Conservation (phyloP, 2,329 filamentous ascomycete species). For the Xylaria sp. region DNA sequence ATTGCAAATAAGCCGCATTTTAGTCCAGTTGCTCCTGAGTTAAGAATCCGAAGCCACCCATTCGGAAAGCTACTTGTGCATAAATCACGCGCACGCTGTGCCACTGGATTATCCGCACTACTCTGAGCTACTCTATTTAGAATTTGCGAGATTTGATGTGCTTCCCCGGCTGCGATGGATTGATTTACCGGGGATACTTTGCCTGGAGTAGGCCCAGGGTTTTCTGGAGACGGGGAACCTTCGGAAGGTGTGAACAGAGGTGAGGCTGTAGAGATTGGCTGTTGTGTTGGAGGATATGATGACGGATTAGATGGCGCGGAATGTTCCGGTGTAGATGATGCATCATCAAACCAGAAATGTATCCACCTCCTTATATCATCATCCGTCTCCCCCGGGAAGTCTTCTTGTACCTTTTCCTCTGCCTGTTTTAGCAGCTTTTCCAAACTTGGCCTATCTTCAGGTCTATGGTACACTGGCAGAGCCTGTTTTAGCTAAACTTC, state of each 20-base stretch:
- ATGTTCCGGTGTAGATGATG: background rate
- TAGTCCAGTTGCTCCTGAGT: background rate
- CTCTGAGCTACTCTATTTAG: background rate
- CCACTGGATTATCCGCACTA: background rate
- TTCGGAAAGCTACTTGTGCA: constrained; percentile 13
- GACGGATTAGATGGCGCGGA: background rate
- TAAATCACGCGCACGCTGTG: background rate
- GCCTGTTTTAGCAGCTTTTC: constrained; percentile 26
- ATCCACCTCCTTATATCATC: constrained; percentile 25
- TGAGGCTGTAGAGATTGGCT: too few species aligned
- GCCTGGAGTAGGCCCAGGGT: too few species aligned
- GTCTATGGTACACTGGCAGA: constrained; percentile 32
- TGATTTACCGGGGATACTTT: too few species aligned
- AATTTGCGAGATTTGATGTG: too few species aligned
- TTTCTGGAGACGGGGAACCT: too few species aligned
- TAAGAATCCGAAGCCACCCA: constrained; percentile 12
- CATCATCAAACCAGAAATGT: constrained; percentile 19
- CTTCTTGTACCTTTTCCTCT: background rate
- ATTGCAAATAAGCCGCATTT: constrained; percentile 29
- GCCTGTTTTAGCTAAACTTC: background rate
- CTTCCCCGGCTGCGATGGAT: too few species aligned
- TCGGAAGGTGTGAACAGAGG: too few species aligned
- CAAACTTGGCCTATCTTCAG: constrained; percentile 29
- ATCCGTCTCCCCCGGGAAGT: constrained; percentile 27
- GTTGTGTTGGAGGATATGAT: too few species aligned